Percentiles rank a stretch among this genome's conserved stretches.
phyloP scores from a whole-genome alignment of 768 basidiomycete genomes.

The Vararia minispora region DNA sequence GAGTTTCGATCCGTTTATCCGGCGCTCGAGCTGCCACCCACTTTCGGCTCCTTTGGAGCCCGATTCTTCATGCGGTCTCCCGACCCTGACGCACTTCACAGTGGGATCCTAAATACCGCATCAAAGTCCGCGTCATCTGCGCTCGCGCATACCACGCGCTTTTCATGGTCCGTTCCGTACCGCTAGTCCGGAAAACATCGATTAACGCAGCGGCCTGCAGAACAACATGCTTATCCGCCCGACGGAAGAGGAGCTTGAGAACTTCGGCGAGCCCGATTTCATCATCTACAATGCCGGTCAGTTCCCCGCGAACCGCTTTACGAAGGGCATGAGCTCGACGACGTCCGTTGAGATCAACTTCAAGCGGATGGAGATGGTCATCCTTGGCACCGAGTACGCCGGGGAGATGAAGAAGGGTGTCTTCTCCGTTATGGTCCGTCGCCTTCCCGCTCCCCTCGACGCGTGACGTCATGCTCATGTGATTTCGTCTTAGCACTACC shows the following conservation, averaged over 20 bases:
- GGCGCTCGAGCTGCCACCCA: not conserved
- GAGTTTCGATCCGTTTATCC: slow-evolving; percentile 16
- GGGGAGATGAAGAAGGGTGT: slow-evolving; percentile 99
- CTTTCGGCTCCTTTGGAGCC: not conserved
- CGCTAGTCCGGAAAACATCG: slow-evolving; percentile 1
- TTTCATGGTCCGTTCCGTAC: slow-evolving; percentile 70
- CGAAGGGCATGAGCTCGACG: slow-evolving; percentile 98
- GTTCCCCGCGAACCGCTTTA: slow-evolving; percentile 99
- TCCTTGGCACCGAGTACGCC: slow-evolving; percentile 95
- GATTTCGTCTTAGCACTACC: slow-evolving; percentile 74
- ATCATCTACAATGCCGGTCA: slow-evolving; percentile 99
- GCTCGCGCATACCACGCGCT: slow-evolving; percentile 97
- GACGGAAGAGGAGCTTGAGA: slow-evolving; percentile 83
- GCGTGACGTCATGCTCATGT: slow-evolving; percentile 9
- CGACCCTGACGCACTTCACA: slow-evolving; percentile 17
- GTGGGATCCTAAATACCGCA: slow-evolving; percentile 99
- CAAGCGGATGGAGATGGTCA: slow-evolving; percentile 99
- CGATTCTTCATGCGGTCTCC: slow-evolving; percentile 9
- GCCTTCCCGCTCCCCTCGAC: not conserved
- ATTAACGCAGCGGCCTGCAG: slow-evolving; percentile 26
- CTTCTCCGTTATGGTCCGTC: slow-evolving; percentile 86
- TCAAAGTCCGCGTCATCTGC: slow-evolving; percentile 99
- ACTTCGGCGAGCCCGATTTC: slow-evolving; percentile 97
- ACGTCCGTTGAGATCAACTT: slow-evolving; percentile 99
- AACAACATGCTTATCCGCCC: slow-evolving; percentile 99